phyloP scores from a whole-genome alignment of 352 stramenopile genomes.

The Pythium chondricola region DNA sequence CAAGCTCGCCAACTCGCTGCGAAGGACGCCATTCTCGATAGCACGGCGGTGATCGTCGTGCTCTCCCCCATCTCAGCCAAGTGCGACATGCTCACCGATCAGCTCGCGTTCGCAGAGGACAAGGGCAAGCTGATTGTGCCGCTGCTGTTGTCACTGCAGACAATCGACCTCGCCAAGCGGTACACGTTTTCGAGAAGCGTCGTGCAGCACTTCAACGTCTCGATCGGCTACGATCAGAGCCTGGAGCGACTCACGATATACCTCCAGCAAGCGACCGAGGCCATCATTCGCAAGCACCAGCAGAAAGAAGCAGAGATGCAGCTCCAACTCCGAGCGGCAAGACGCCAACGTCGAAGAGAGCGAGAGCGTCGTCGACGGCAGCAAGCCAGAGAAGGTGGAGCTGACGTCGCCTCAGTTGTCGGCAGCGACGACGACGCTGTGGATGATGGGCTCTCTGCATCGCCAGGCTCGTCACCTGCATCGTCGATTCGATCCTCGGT shows the following conservation, averaged over 20 bases:
- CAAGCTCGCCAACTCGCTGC: slow-evolving; percentile 61
- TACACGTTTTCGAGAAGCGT: slow-evolving; percentile 77
- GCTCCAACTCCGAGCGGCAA: slow-evolving; percentile 8
- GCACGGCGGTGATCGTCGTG: slow-evolving; percentile 59
- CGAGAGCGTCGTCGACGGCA: slow-evolving; percentile 5
- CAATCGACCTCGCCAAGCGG: slow-evolving; percentile 62
- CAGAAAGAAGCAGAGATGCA: slow-evolving; percentile 18
- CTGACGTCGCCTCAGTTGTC: background rate
- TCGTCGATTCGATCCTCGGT: slow-evolving; percentile 14
- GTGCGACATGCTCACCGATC: slow-evolving; percentile 65
- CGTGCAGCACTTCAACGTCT: slow-evolving; percentile 76
- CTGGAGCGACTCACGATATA: slow-evolving; percentile 43
- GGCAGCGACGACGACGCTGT: slow-evolving; percentile 12
- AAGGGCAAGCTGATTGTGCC: slow-evolving; percentile 67
- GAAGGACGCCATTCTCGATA: slow-evolving; percentile 70
- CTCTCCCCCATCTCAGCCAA: slow-evolving; percentile 60
- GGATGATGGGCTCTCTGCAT: slow-evolving; percentile 1
- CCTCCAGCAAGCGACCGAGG: slow-evolving; percentile 18
- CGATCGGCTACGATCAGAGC: slow-evolving; percentile 71
- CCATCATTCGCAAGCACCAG: slow-evolving; percentile 14
- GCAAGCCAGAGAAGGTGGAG: background rate
- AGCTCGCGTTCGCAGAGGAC: slow-evolving; percentile 79
- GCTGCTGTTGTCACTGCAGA: slow-evolving; percentile 65
- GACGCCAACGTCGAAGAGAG: slow-evolving; percentile 9
- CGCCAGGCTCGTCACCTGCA: slow-evolving; percentile 15